phyloP scores from a whole-genome alignment of 805 yeast species.

The Wickerhamia fluorescens region DNA sequence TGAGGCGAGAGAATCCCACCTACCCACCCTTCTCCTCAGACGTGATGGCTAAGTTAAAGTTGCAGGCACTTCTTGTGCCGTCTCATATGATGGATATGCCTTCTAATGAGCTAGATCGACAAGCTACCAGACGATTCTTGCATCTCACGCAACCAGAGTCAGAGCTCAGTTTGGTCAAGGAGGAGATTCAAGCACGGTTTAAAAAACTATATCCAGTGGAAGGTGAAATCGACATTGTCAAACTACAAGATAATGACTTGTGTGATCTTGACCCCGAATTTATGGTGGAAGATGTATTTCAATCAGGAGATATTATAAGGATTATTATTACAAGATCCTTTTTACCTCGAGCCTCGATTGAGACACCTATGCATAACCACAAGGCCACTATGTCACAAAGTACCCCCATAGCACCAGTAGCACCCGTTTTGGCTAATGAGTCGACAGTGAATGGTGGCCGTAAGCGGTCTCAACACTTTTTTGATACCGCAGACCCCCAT shows the following conservation, averaged over 20 bases:
- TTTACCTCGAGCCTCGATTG: slow-evolving; percentile 1
- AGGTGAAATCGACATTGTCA: slow-evolving; percentile 46
- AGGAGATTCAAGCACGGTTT: slow-evolving; percentile 51
- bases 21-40: too few species aligned
- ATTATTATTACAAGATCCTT: slow-evolving; percentile 26
- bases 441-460: slow-evolving; percentile 8
- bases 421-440: slow-evolving; percentile 13
- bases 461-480: slow-evolving; percentile 16
- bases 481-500: slow-evolving; percentile 16
- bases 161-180: slow-evolving; percentile 41
- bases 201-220: slow-evolving; percentile 59
- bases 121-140: slow-evolving; percentile 41
- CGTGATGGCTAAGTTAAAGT: slow-evolving; percentile 26
- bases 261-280: slow-evolving; percentile 82
- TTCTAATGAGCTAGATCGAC: slow-evolving; percentile 15
- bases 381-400: slow-evolving; percentile 6
- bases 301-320: slow-evolving; percentile 27
- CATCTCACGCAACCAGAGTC: slow-evolving; percentile 50
- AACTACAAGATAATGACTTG: slow-evolving; percentile 57
- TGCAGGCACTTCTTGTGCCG: slow-evolving; percentile 31
- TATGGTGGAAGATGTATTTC: slow-evolving; percentile 54
- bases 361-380: slow-evolving; percentile 1
- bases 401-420: slow-evolving; percentile 12
- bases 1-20: too few species aligned
- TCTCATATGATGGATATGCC: slow-evolving; percentile 12